These are phyloP conservation scores for Maudiozyma barnettii DNA, from an alignment of 805 yeast species.

Conservation along the genomic window DNA sequence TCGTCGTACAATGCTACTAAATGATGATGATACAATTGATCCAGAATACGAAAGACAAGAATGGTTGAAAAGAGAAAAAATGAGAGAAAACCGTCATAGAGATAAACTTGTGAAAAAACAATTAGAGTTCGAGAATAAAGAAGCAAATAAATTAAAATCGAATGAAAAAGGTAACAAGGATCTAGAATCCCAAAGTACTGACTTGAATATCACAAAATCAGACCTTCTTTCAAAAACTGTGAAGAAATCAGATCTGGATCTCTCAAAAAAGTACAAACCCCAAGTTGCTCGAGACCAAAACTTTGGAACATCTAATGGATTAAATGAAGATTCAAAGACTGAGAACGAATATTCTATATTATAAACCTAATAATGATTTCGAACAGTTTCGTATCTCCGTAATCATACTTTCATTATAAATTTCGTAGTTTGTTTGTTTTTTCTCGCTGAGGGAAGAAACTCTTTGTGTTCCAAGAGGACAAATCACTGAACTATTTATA, in stretches of 20 bases:
- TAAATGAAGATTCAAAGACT: background rate
- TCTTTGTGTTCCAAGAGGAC: no score
- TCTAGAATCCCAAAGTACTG: background rate
- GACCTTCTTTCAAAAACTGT: no score
- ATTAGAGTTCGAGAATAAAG: constrained; percentile 20
- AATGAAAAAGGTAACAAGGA: background rate
- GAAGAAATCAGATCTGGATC: no score
- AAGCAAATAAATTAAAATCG: constrained; percentile 11
- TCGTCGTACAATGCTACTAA: constrained; percentile 12
- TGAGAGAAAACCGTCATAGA: constrained; percentile 15
- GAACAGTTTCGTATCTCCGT: no score
- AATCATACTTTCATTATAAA: no score
- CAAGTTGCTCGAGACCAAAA: background rate
- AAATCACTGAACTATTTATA: no score
- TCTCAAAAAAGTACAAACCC: background rate
- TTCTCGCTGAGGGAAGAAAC: no score
- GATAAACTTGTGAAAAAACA: constrained; percentile 18
- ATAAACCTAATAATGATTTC: no score
- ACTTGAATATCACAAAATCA: no score
- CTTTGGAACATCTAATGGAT: background rate
- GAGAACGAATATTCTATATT: constrained; percentile 16
- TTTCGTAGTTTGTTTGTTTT: no score
- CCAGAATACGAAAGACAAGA: constrained; percentile 14
- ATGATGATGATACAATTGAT: constrained; percentile 22
- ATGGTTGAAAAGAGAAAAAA: constrained; percentile 20